A percentile compares a stretch with the other conserved stretches of the same genome.
Evolutionary conservation across 768 basidiomycete species (phyloP).

Genomic region (Macrocybe gigantea): DNA sequence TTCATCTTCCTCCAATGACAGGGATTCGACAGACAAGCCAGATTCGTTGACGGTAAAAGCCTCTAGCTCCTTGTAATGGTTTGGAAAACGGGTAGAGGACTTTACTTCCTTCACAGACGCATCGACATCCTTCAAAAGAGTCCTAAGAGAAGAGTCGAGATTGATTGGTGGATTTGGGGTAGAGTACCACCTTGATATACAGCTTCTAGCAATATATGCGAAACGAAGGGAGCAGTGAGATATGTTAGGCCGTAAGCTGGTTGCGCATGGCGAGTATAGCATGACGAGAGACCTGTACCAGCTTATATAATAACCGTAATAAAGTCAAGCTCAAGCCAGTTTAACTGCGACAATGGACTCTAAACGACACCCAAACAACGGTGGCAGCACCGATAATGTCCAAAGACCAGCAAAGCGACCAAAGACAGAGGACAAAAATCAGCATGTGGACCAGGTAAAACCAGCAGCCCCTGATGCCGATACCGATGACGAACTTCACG

Average conservation of each 20-base stretch:
- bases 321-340: no score
- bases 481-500: conserved; percentile 23
- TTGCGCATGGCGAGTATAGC: no score
- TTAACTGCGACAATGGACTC: conserved; percentile 1
- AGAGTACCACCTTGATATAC: no score
- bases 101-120: conserved; percentile 48
- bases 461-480: conserved; percentile 1
- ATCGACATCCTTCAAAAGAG: conserved; percentile 62
- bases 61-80: conserved; percentile 49
- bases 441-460: background rate
- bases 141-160: conserved; percentile 61
- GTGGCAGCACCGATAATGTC: conserved; percentile 6
- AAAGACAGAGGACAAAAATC: conserved; percentile 7
- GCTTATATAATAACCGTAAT: no score
- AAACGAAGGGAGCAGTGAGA: no score
- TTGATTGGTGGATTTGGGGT: conserved; percentile 52
- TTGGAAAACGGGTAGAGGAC: conserved; percentile 7
- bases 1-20: conserved; percentile 21
- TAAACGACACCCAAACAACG: conserved; percentile 5
- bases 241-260: no score
- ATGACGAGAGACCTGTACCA: no score
- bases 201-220: no score
- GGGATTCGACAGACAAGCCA: no score
- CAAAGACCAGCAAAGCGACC: conserved; percentile 32
- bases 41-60: conserved; percentile 30